Evolutionary conservation across 1,284 basidiomycete genomes (phyloP).

Genomic region (Thelephora terrestris): DNA sequence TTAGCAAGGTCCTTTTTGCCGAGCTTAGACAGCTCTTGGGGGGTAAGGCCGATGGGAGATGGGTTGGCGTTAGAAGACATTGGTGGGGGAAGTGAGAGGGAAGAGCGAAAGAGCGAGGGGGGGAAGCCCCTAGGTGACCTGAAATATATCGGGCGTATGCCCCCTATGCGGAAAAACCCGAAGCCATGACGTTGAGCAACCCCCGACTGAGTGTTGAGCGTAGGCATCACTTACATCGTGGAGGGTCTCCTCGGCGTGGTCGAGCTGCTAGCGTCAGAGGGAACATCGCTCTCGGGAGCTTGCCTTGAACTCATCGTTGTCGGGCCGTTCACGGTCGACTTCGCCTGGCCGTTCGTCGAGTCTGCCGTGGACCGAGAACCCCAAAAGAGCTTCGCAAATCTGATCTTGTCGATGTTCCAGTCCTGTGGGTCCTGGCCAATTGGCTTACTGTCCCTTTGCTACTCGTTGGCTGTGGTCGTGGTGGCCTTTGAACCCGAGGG

Average conservation of each 20-base stretch:
- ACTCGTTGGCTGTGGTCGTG: neutral
- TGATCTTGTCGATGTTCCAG: conserved; percentile 69
- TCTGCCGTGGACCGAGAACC: conserved; percentile 7
- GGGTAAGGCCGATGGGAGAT: no score
- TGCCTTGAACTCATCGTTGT: neutral
- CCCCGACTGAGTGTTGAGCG: neutral
- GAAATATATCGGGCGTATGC: no score
- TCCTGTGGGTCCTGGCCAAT: conserved; percentile 37
- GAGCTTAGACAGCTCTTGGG: no score
- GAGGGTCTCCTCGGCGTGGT: conserved; percentile 22
- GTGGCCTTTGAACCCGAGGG: conserved; percentile 6
- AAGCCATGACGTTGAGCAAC: no score
- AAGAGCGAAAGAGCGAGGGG: no score
- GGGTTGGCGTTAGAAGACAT: no score
- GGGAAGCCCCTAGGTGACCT: no score
- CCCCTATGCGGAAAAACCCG: no score
- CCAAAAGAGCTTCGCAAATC: conserved; percentile 56
- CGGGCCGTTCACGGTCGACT: neutral
- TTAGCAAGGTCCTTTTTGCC: no score
- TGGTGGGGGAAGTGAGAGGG: no score
- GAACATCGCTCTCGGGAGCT: neutral
- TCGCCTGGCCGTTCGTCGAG: conserved; percentile 14
- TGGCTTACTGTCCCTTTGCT: conserved; percentile 14
- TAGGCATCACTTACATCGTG: conserved; percentile 24
- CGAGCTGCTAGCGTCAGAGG: conserved; percentile 12